Evolutionary conservation across 176 grass and related monocot genomes (phyloP), one percentile per base, ranked within the genome.

Genomic region (Alopecurus myosuroides): DNA sequence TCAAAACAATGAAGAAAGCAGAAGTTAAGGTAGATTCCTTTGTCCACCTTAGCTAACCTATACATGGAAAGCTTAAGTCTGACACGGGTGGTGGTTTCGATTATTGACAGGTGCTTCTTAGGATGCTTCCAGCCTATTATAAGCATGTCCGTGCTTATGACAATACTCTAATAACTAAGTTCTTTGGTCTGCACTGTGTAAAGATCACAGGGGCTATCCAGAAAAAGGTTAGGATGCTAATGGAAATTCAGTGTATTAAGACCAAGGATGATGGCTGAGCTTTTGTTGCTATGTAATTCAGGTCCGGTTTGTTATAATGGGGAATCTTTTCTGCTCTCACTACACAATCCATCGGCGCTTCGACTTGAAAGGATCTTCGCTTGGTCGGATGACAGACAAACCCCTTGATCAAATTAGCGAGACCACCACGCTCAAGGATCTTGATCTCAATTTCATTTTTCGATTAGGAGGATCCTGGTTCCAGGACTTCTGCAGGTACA

Each of bases 231-330:
- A 77, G 85, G 14, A 33, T 56, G 33, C 20, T 48, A 31, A 37
- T 37, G 67, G 3, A 17, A 67, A 50, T 26, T 76, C 46, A 75
- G 17, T 40, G 7, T 39, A 44, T 30, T 57, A 25, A 22, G 39
- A 65, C 12, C 5, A 29, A 33, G n/a, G 19, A 22, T 62, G 7
- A 29, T 39, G 14, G 4, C 35, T 71, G 25, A 28, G 8, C 34
- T 62, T 67, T 9, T 51, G 9, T 36, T 64, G 33, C 36, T 18
- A 31, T 74, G 39, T 58, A 29, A 79, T 44, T 28, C 70, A 97
- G 94, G 91, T 94, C 74, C 91, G 91, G 4, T 97, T 97, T 74
- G 91, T 97, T 25, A 97, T 97, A 84, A 97, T 97, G 91, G 94
- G 94, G 11, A 97, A 97, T 68, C 89, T 97, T 35, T 94, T 97